Base-by-base conservation (phyloP, 352 stramenopile genomes). In the Aphanomyces invadans region DNA sequence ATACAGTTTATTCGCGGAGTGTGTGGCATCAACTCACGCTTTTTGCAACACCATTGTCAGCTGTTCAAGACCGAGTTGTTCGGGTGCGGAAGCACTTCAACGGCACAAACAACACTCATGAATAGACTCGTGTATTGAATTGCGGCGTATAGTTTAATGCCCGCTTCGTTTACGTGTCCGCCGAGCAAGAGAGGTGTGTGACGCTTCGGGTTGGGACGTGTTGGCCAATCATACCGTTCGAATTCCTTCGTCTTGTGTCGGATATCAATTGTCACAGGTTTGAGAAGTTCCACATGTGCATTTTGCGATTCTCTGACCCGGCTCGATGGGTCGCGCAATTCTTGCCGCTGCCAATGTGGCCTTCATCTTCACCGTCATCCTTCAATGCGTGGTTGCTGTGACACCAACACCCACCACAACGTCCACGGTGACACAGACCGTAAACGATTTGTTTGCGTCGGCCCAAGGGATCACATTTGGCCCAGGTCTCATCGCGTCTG, bases 261-360 rank as follows among this genome's bases (percentile, higher is more conserved):
- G 7, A 42, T 42, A 42, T 42, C 36, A 42, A 42, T 42, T 42
- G 36, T 42, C 7, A 42, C 36, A 42, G 36, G 36, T 42, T 42
- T 42, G 36, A 7, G 36, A 42, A 15, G 7, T 15, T 90, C 76
- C 42, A 90, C 63, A 23, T 88, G 46, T 15, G 36, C 36, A 42
- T 42, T 42, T 15, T 42, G 15, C 36, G 15, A 15, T 42, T 42
- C 36, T 15, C 7, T 54, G 21, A 57, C 21, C 49, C 4, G 29
- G 29, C 19, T 29, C 19, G 9, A 57, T 57, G 49, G 29, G 29
- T 11, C 25, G 29, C 7, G 19, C 9, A 15, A 57, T 33, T 15
- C 36, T 26, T 25, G 4, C 21, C 9, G 12, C 29, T 28, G 17
- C 49, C 19, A 15, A 38, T 26, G 7, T n/a, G 49, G 49, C 49